Base-by-base conservation (phyloP, 345 rosid species). In the Syzygium aqueum region DNA sequence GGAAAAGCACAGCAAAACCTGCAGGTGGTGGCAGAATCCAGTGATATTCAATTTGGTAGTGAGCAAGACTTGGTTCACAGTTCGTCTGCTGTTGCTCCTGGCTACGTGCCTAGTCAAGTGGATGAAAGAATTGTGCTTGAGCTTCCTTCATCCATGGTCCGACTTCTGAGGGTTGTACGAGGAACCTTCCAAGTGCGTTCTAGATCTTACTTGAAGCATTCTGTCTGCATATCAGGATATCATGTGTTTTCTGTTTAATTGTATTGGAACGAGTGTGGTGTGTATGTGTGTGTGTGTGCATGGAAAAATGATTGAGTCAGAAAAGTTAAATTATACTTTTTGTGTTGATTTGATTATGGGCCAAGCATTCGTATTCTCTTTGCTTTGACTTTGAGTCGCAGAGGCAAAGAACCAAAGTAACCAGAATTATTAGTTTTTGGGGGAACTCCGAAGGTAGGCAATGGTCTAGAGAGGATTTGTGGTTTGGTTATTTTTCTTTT, bases 121-220 rank as follows among this genome's bases (percentile, higher is more conserved):
- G 95, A 98, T 90, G 99, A 96, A 92, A 94, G 97, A 90, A 96
- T 98, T 85, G 92, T 96, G 93, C 93, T 95, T 90, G 99, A 96
- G 92, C 94, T 96, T 91, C 93, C 97, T 86, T 92, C 99, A 86
- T 96, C 99, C 67, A 98, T 98, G 99, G 98, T 98, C 90, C 95
- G 98, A 80, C 98, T 98, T 6, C 91, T 96, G 87, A 91, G 95
- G 90, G 97, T 96, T 90, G 90, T 94, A 86, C 94, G 88, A 84
- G 99, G 99, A 94, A 98, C 95, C 86, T 96, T 96, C 91, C 99
- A 98, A 88, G 99, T 96, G 94, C 89, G 94, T 91, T 88, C 51
- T 82, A 77, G 51, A 54, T 61, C 80, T 37, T 65, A 33, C 23
- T 43, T 22, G 46, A 17, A 22, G 2, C 50, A 33, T 77, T 25